Evolutionary conservation across 2,329 filamentous ascomycete genomes (phyloP), one percentile per base, ranked within the genome.

Genomic region (Setomelanomma holmii): DNA sequence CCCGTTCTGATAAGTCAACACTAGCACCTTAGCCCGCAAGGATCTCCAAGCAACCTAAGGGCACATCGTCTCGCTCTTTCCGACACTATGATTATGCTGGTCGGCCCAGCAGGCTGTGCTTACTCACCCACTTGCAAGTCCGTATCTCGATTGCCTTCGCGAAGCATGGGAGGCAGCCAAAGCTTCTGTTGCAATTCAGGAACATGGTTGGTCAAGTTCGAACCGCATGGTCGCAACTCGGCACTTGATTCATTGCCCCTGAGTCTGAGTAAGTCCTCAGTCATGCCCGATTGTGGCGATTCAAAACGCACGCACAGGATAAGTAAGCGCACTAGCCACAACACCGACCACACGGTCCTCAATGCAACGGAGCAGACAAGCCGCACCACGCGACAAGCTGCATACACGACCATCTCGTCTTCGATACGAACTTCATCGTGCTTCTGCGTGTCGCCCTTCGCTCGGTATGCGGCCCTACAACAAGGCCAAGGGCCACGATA

Each of bases 211-310:
- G n/a, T 3, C 16, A 12, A 20, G n/a, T 19, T 10, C 12, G 3
- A 19, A 8, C n/a, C n/a, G n/a, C n/a, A 39, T 39, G 19, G n/a
- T 24, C 3, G 21, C 27, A 23, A n/a, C 21, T 20, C 4, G 21
- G n/a, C 21, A 27, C 8, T 12, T 41, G 10, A 6, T 12, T 7
- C 22, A 14, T n/a, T n/a, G 21, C 21, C 39, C 21, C 39, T 23
- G 39, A 41, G n/a, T n/a, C 10, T 41, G 39, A 41, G 22, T 41
- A 41, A 41, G 39, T 14, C 22, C 20, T 27, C 39, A 41, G 39
- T 41, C 39, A 41, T 22, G 22, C n/a, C 11, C 21, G 11, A 20
- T 24, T 41, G 21, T 41, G 39, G 39, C 39, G 39, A 41, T 16
- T 24, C n/a, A n/a, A 41, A 12, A n/a, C 39, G 14, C 20, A 27